Conservation (phyloP, 2,329 filamentous ascomycete genomes). For the Apiospora marii region DNA sequence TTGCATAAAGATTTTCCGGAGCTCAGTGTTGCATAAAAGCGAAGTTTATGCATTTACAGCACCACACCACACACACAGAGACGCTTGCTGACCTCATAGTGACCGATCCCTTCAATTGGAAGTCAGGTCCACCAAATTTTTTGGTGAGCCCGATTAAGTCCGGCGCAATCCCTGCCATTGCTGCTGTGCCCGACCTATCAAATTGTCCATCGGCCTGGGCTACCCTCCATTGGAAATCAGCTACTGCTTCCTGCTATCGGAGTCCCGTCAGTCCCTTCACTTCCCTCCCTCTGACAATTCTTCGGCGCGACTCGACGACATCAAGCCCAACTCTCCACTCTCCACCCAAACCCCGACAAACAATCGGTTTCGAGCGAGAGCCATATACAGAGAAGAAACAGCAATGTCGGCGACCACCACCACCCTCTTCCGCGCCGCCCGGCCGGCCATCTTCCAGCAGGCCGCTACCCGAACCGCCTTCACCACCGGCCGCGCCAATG, state of each 20-base stretch:
- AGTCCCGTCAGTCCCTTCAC: constrained; percentile 12
- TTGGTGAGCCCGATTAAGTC: constrained; percentile 27
- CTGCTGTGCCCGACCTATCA: constrained; percentile 15
- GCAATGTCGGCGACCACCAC: constrained; percentile 54
- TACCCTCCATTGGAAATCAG: constrained; percentile 20
- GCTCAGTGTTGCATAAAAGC: constrained; percentile 22
- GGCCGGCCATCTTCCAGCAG: constrained; percentile 62
- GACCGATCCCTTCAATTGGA: background rate
- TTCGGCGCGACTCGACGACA: constrained; percentile 20
- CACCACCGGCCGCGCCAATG: constrained; percentile 44
- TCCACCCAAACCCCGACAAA: constrained; percentile 12
- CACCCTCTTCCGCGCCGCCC: constrained; percentile 60
- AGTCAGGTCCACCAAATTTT: constrained; percentile 2
- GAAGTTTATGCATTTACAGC: background rate
- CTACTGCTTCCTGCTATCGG: constrained; percentile 21
- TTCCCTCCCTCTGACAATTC: constrained; percentile 15
- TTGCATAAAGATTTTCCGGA: constrained; percentile 28
- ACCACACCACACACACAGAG: background rate
- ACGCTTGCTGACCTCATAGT: constrained; percentile 10
- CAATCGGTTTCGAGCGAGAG: constrained; percentile 13
- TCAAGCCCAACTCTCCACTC: background rate
- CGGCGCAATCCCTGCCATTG: constrained; percentile 22
- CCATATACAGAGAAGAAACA: background rate
- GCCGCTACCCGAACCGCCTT: constrained; percentile 63
- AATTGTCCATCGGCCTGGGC: constrained; percentile 1